Percentiles rank a stretch among this genome's conserved stretches.
These are phyloP conservation scores for Saksenaea oblongispora DNA, from an alignment of 371 early-diverging fungal species.

Conservation along the genomic window DNA sequence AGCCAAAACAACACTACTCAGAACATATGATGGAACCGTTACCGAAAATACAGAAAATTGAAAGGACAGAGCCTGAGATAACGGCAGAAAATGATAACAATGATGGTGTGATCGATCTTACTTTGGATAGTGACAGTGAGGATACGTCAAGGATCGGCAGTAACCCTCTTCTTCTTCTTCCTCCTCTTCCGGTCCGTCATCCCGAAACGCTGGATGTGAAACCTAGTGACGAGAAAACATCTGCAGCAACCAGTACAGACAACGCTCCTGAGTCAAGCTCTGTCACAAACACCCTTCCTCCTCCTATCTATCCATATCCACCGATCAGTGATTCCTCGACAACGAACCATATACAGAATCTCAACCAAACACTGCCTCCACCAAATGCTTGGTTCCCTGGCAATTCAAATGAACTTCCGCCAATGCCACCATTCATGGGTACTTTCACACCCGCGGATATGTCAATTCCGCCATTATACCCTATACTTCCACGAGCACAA, in stretches of 20 bases:
- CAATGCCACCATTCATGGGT: too few species aligned
- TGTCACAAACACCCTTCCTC: not conserved
- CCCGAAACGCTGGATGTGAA: too few species aligned
- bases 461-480: not conserved
- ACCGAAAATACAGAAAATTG: not conserved
- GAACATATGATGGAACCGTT: not conserved
- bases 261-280: too few species aligned
- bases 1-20: not conserved
- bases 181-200: too few species aligned
- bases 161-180: not conserved
- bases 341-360: too few species aligned
- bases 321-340: too few species aligned
- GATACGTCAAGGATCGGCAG: constrained; percentile 4
- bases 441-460: not conserved
- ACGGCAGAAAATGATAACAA: constrained; percentile 10
- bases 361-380: too few species aligned
- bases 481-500: not conserved
- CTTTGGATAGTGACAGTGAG: constrained; percentile 64
- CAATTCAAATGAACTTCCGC: too few species aligned
- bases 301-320: not conserved
- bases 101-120: constrained; percentile 62
- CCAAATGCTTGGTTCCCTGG: too few species aligned
- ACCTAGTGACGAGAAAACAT: too few species aligned
- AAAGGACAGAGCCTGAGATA: not conserved
- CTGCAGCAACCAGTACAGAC: too few species aligned